Evolutionary conservation across 306 rosid genomes (phyloP), one percentile per base, ranked within the genome.

Genomic region (Sophora flavescens): DNA sequence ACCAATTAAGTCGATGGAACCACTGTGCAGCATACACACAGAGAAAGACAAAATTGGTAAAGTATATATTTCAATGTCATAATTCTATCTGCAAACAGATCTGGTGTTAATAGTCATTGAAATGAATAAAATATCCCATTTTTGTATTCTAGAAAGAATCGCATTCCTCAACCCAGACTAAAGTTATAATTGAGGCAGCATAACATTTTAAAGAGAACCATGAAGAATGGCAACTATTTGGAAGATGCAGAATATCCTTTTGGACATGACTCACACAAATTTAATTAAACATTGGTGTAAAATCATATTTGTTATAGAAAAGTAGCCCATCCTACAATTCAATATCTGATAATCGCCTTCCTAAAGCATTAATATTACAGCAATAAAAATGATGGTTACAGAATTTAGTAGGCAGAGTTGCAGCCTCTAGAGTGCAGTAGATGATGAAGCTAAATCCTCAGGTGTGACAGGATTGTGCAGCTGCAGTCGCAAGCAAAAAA

Each of bases 401-500:
- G 15, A 75, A 54, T 44, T 18, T 52, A 2, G 51, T 22, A 14
- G 2, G 54, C 59, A 66, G 38, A 26, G 28, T 28, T 69, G 67
- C 66, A 41, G 70, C 85, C 77, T 81, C 76, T 88, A 87, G 78
- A 85, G 88, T 32, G 84, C 42, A 51, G 68, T 53, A 30, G 95
- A 82, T 36, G 93, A 77, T 53, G 93, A 86, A 79, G 74, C 87
- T 77, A 94, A 81, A 54, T 94, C 97, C 82, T 90, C 97, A 0
- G 93, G 84, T 65, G 91, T 85, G 63, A 87, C 97, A 0, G 97
- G 95, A 39, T 78, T 79, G 59, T 94, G 97, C 84, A 92, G 78
- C 98, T 94, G 95, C 90, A 87, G 14, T 30, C 68, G 77, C 59
- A 81, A 65, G 54, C 32, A 78, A 63, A 74, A 51, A 68, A 51